Conservation (phyloP, 106 monocot genomes). For the Amphibolis antarctica region DNA sequence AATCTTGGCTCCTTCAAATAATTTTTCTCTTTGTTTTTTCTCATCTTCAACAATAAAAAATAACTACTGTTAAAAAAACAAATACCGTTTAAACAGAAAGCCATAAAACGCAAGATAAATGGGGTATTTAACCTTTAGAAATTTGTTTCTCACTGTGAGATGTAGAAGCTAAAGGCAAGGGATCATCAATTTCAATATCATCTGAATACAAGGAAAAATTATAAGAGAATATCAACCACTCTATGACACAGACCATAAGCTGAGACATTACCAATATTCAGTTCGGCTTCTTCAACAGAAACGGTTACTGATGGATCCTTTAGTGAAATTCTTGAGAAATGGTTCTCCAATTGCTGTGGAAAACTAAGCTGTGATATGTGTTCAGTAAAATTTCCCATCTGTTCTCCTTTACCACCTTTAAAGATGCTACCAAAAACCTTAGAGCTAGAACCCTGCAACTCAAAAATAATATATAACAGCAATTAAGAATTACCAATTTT, state of each 20-base stretch:
- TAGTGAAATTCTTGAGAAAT: conserved; percentile 55
- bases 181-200: conserved; percentile 86
- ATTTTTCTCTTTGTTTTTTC: conserved; percentile 48
- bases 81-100: not conserved
- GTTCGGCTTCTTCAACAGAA: conserved; percentile 16
- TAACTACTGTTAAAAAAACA: no score
- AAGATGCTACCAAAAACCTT: conserved; percentile 58
- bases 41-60: conserved; percentile 19
- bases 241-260: conserved; percentile 2
- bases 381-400: conserved; percentile 17
- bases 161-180: conserved; percentile 22
- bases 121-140: conserved; percentile 1
- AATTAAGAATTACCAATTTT: no score
- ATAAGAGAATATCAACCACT: not conserved
- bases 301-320: conserved; percentile 2
- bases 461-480: conserved; percentile 3
- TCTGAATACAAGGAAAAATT: conserved; percentile 37
- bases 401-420: conserved; percentile 44
- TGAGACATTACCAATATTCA: conserved; percentile 51
- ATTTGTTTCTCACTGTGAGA: conserved; percentile 29
- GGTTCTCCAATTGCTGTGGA: conserved; percentile 37
- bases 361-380: conserved; percentile 6
- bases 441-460: conserved; percentile 31
- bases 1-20: conserved; percentile 56
- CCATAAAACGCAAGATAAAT: not conserved